A percentile compares a stretch with the other conserved stretches of the same genome.
These are phyloP conservation scores for Sporobolus alterniflorus DNA, from an alignment of 202 grass and related monocot species.

Conservation along the genomic window DNA sequence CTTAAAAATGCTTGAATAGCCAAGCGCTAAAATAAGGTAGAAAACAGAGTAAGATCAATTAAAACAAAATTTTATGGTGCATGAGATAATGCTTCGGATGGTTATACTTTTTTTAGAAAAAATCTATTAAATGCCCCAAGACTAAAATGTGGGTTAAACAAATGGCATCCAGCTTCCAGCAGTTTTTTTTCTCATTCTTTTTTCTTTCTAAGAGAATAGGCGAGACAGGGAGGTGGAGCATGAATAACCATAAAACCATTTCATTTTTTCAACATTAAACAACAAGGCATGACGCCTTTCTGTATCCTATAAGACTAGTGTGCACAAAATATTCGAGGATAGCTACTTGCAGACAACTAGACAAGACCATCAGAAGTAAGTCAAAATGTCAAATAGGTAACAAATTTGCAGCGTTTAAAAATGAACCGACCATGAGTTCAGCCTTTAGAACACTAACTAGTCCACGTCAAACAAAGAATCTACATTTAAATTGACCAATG, in stretches of 20 bases:
- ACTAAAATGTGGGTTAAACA: slow-evolving; percentile 2
- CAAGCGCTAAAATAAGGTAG: slow-evolving; percentile 64
- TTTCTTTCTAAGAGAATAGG: not conserved
- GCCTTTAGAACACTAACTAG: no score
- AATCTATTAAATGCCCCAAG: not conserved
- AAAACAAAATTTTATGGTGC: not conserved
- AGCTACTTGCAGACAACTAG: slow-evolving; percentile 21
- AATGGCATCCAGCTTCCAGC: not conserved
- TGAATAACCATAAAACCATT: not conserved
- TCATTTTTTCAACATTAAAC: not conserved
- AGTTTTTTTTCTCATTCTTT: not conserved
- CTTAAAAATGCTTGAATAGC: slow-evolving; percentile 95
- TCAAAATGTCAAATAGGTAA: no score
- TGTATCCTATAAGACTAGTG: not conserved
- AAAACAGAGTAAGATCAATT: slow-evolving; percentile 37
- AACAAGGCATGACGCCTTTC: not conserved
- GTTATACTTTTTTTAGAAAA: slow-evolving; percentile 17
- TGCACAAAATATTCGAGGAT: not conserved
- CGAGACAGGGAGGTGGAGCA: not conserved
- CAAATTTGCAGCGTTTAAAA: not conserved
- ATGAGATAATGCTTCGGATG: not conserved
- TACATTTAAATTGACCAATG: not conserved
- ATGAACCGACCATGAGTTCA: no score
- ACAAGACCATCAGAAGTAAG: not conserved
- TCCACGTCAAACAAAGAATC: no score